phyloP scores from a whole-genome alignment of 1,284 basidiomycete species.

The Ustilago curta region DNA sequence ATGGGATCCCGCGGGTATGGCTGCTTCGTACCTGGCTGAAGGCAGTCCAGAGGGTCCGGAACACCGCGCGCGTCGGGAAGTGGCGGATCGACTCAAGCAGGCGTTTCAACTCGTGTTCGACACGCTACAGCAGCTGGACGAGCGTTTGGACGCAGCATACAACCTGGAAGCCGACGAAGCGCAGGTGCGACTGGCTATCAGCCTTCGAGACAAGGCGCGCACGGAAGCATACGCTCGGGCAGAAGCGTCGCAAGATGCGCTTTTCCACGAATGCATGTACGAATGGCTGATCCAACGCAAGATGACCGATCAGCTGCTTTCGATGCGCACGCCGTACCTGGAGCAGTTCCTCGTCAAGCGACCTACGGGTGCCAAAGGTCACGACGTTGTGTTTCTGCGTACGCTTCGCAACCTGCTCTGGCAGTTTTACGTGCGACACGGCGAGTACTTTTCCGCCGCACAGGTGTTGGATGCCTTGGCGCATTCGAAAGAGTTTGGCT shows the following conservation, averaged over 20 bases:
- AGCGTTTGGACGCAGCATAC: conserved; percentile 65
- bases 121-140: conserved; percentile 83
- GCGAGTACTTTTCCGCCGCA: conserved; percentile 83
- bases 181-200: conserved; percentile 57
- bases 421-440: conserved; percentile 85
- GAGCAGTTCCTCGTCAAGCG: conserved; percentile 87
- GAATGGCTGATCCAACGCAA: conserved; percentile 88
- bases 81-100: conserved; percentile 73
- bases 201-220: conserved; percentile 61
- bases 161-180: conserved; percentile 46
- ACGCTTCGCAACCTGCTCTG: conserved; percentile 85
- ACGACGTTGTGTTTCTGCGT: conserved; percentile 42
- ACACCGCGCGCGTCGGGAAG: conserved; percentile 73
- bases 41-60: conserved; percentile 76
- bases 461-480: conserved; percentile 87
- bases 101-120: conserved; percentile 78
- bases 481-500: conserved; percentile 79
- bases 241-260: conserved; percentile 84
- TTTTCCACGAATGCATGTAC: conserved; percentile 94
- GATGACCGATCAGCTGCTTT: conserved; percentile 85
- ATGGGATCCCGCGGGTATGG: conserved; percentile 79
- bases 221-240: conserved; percentile 71
- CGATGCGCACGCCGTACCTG: conserved; percentile 78
- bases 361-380: conserved; percentile 73
- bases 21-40: conserved; percentile 71